These are phyloP conservation scores for Ophiostoma australiae DNA, from an alignment of 2,329 filamentous ascomycete species.

Conservation along the genomic window DNA sequence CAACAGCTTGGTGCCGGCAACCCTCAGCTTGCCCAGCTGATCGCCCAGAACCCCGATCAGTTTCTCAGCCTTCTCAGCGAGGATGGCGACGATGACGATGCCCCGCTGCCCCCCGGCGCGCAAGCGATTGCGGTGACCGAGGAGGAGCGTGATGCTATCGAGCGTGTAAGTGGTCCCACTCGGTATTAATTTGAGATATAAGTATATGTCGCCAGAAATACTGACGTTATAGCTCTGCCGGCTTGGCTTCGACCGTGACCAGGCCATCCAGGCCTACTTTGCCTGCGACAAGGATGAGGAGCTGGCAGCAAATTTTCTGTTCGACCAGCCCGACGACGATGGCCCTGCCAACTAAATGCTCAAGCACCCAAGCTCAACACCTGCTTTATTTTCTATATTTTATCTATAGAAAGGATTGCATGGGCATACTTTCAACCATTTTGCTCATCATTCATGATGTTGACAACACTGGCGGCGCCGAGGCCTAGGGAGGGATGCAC, in stretches of 20 bases:
- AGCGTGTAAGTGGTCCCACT: conserved; percentile 62
- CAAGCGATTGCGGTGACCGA: conserved; percentile 89
- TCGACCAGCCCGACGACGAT: conserved; percentile 90
- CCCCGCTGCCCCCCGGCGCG: conserved; percentile 77
- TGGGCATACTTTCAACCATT: neutral
- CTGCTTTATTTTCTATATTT: neutral
- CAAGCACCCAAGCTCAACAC: too few species aligned
- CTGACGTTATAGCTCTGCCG: conserved; percentile 64
- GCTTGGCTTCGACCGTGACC: conserved; percentile 86
- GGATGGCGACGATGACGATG: conserved; percentile 71
- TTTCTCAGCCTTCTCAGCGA: conserved; percentile 89
- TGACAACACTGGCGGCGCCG: neutral
- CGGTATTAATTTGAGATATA: conserved; percentile 27
- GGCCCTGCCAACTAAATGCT: conserved; percentile 39
- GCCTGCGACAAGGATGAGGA: conserved; percentile 99
- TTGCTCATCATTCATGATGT: neutral
- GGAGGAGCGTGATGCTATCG: conserved; percentile 94
- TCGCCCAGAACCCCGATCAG: conserved; percentile 85
- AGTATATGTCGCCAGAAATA: neutral
- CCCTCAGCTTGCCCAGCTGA: conserved; percentile 87
- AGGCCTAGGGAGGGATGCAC: neutral
- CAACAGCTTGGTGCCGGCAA: conserved; percentile 95
- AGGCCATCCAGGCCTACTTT: conserved; percentile 97
- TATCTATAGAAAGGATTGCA: neutral
- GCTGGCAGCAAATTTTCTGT: conserved; percentile 94